Evolutionary conservation across 2,329 filamentous ascomycete species (phyloP).

Genomic region (Diplodia intermedia): DNA sequence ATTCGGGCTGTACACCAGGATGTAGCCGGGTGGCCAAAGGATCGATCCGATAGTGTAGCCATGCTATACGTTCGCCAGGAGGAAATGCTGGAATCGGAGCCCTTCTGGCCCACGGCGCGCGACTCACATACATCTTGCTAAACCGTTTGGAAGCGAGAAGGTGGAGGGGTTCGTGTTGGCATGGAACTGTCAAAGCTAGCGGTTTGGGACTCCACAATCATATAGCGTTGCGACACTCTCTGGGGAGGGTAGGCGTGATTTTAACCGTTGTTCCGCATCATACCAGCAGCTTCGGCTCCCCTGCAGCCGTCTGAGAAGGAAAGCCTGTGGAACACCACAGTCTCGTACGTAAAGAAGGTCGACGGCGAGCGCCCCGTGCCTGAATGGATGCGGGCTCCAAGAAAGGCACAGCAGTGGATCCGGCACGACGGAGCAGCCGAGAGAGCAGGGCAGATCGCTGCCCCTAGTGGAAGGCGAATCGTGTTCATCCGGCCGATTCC

Average conservation of each 20-base stretch:
- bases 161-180: too few species aligned
- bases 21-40: neutral
- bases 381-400: neutral
- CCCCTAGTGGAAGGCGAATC: neutral
- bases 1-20: neutral
- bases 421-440: neutral
- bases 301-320: too few species aligned
- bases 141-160: neutral
- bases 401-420: neutral
- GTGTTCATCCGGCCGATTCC: too few species aligned
- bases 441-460: neutral
- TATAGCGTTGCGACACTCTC: too few species aligned
- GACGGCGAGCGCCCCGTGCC: neutral
- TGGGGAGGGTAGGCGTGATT: too few species aligned
- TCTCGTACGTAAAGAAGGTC: slow-evolving; percentile 11
- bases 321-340: neutral
- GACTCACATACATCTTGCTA: neutral
- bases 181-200: too few species aligned
- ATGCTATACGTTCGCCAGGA: slow-evolving; percentile 10
- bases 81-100: slow-evolving; percentile 4
- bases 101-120: neutral
- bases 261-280: too few species aligned
- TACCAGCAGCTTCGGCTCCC: too few species aligned
- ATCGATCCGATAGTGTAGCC: slow-evolving; percentile 5
- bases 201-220: too few species aligned